Percentiles rank a stretch among this genome's conserved stretches.
These are phyloP conservation scores for Pythium pyrilobum DNA, from an alignment of 352 stramenopile species.

Conservation along the genomic window DNA sequence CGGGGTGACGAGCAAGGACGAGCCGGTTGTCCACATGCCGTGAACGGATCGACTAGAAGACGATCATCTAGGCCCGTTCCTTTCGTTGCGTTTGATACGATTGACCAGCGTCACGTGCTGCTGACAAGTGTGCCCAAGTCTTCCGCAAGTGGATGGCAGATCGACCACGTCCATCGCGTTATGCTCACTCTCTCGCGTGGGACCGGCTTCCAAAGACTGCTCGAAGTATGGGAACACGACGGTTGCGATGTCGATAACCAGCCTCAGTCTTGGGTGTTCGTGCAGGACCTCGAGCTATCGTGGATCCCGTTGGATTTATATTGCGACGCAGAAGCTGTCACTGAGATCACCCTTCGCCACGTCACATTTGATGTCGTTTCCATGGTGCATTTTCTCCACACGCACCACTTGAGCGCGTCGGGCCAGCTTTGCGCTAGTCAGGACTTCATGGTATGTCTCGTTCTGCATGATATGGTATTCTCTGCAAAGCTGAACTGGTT, in stretches of 20 bases:
- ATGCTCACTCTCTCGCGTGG: constrained; percentile 27
- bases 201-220: constrained; percentile 36
- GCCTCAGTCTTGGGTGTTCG: constrained; percentile 36
- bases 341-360: constrained; percentile 37
- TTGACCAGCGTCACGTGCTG: constrained; percentile 8
- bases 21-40: background rate
- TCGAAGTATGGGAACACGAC: constrained; percentile 38
- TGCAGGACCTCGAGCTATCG: constrained; percentile 33
- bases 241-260: background rate
- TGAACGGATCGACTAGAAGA: background rate
- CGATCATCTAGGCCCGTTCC: background rate
- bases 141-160: constrained; percentile 27
- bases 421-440: constrained; percentile 40
- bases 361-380: constrained; percentile 48
- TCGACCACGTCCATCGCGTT: constrained; percentile 37
- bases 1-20: background rate
- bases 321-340: constrained; percentile 25
- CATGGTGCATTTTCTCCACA: constrained; percentile 57
- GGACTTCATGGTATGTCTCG: constrained; percentile 37
- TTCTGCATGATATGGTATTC: too few relatives aligned
- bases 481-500: background rate
- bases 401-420: constrained; percentile 38
- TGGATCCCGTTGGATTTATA: constrained; percentile 29
- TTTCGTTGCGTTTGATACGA: constrained; percentile 12
- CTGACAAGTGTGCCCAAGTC: constrained; percentile 16